Evolutionary conservation across 192 early-diverging fungal species (phyloP).

Genomic region (Gaertneriomyces sp.): DNA sequence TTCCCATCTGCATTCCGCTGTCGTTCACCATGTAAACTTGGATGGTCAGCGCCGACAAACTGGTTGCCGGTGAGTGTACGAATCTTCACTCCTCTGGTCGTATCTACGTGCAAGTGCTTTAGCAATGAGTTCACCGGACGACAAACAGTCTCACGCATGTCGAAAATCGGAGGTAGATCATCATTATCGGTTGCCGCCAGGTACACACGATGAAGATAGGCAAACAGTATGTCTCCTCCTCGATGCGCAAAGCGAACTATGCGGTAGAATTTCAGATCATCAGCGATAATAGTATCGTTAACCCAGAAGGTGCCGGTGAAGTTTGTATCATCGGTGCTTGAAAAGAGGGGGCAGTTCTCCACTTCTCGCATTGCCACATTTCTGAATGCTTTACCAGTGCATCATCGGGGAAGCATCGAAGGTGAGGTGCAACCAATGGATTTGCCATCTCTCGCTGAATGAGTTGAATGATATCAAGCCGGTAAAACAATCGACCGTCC

Average conservation of each 20-base stretch:
- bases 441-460: slow-evolving; percentile 1
- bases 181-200: too few relatives aligned
- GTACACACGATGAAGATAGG: not conserved
- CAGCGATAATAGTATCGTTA: not conserved
- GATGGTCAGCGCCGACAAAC: too few relatives aligned
- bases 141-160: too few relatives aligned
- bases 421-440: not conserved
- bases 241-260: not conserved
- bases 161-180: too few relatives aligned
- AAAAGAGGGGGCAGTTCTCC: not conserved
- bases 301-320: not conserved
- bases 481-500: too few relatives aligned
- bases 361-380: not conserved
- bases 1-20: not conserved
- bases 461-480: not conserved
- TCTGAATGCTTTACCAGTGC: not conserved
- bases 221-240: not conserved
- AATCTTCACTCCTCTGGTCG: too few relatives aligned
- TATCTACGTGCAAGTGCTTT: too few relatives aligned
- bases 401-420: not conserved
- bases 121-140: too few relatives aligned
- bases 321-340: not conserved
- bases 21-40: too few relatives aligned
- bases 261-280: not conserved
- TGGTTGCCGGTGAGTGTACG: too few relatives aligned